Evolutionary conservation across 2,329 filamentous ascomycete genomes (phyloP), one percentile per base, ranked within the genome.

Genomic region (Colletotrichum paranaense): DNA sequence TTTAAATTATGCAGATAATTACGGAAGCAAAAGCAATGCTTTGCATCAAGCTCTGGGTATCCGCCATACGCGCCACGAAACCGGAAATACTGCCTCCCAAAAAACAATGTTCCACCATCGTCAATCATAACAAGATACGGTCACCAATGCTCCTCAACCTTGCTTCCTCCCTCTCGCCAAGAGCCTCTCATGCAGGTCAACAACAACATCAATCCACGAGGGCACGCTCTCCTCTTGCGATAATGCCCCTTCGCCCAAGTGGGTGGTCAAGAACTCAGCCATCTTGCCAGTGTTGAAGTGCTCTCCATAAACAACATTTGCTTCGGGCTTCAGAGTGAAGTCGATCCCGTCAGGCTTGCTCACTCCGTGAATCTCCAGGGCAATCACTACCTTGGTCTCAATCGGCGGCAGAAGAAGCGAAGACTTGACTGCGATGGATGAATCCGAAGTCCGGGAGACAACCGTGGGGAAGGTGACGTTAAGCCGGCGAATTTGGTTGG

Each of bases 251-350:
- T 78, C 76, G 59, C 86, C 82, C 78, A 92, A 83, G 80, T 88
- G 86, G 46, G 88, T 87, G 14, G 84, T 81, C 75, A 97, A 79
- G 76, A 93, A 95, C 68, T 94, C 92, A n/a, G 84, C 86, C 85
- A 97, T 92, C 82, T 94, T 95, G 62, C 86, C 89, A 75, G 91
- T 90, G 75, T 94, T 94, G 80, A 95, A 95, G 73, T 89, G 87
- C 82, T 96, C 93, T 0, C 94, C 94, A 79, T 97, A 97, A 2
- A 95, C 85, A 1, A 95, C 90, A 65, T 85, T 86, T 0, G 91
- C 93, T 26, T 84, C 84, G 1, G 88, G 86, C 6, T 82, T 83
- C 28, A 93, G 83, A 16, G 82, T 80, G 46, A 94, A 86, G 1
- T 89, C 86, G 12, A 92, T 82, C 4, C 87, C 86, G n/a, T 85